Percentiles rank a stretch among this genome's conserved stretches.
phyloP scores from a whole-genome alignment of 1,284 basidiomycete species.

The Microbotryomycetes sp. region DNA sequence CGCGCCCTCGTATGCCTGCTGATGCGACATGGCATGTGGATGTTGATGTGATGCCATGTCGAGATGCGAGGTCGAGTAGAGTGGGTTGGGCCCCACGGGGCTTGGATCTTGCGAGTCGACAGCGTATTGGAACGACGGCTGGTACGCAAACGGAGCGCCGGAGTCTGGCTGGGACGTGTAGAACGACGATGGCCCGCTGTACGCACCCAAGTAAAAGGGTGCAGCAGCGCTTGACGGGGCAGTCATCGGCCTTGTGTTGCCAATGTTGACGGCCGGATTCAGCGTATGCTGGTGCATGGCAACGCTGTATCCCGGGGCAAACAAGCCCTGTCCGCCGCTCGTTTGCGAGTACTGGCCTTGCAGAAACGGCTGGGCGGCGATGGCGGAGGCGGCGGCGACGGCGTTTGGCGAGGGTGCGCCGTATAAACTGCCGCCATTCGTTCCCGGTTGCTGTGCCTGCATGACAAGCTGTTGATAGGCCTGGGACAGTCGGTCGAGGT shows the following conservation, averaged over 20 bases:
- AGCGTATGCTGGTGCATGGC: conserved; percentile 6
- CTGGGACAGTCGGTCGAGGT: neutral
- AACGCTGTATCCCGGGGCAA: neutral
- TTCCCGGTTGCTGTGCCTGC: neutral
- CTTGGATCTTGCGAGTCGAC: conserved; percentile 5
- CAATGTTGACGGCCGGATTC: conserved; percentile 22
- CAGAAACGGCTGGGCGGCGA: conserved; percentile 4
- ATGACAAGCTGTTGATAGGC: no score
- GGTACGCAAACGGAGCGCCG: neutral
- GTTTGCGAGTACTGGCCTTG: no score
- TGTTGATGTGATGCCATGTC: neutral
- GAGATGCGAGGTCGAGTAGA: neutral
- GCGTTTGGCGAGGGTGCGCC: neutral
- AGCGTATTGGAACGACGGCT: conserved; percentile 11
- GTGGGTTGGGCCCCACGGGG: neutral
- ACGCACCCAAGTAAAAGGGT: neutral
- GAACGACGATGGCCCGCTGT: conserved; percentile 10
- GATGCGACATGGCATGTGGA: neutral
- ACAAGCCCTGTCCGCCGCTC: neutral
- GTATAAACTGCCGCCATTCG: neutral
- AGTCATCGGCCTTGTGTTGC: conserved; percentile 32
- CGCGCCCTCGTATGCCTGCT: neutral
- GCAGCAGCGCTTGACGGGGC: conserved; percentile 16
- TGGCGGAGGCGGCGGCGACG: neutral
- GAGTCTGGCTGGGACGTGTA: conserved; percentile 6